Evolutionary conservation across 768 basidiomycete genomes (phyloP), one percentile per base, ranked within the genome.

Genomic region (Pholiota molesta): DNA sequence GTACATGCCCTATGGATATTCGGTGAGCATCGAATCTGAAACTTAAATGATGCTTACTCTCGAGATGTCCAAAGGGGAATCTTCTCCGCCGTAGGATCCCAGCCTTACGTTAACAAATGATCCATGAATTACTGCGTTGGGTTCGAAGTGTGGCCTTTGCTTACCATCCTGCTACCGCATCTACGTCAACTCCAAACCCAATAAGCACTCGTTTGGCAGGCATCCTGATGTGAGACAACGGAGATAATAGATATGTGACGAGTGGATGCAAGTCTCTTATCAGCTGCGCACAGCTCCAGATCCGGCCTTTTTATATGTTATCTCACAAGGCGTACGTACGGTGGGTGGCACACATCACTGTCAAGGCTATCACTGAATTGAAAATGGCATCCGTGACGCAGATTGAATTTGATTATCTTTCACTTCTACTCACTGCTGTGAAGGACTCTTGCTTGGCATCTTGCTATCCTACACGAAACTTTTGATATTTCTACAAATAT

Each of bases 141-240:
- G n/a, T 5, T 35, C 19, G 11, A 53, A 16, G 19, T 52, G 29
- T 39, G 29, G 17, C 21, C 16, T 1, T 23, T 33, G 39, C 68
- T 53, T 70, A 85, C 89, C 90, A 92, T 66, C 90, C 90, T 17
- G 89, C 83, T 3, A 91, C 90, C 2, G 89, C 89, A 60, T 93
- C 90, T 2, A 92, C 88, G 62, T 93, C 89, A 9, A 90, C 86
- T 26, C 88, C 89, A 69, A 88, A 86, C 16, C 84, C 79, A 35
- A 87, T 76, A 17, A 88, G 77, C 21, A 85, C 80, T 58, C 76
- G 74, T 66, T 80, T 85, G 52, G 85, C 79, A 54, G 82, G 77
- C 86, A 87, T 87, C 26, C 42, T 39, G 3, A 54, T 49, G 21
- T 49, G 47, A 49, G 47, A 49, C 23, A 26, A 49, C n/a, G 47